phyloP scores from a whole-genome alignment of 305 asterid genomes.

The Solanum hybrid region DNA sequence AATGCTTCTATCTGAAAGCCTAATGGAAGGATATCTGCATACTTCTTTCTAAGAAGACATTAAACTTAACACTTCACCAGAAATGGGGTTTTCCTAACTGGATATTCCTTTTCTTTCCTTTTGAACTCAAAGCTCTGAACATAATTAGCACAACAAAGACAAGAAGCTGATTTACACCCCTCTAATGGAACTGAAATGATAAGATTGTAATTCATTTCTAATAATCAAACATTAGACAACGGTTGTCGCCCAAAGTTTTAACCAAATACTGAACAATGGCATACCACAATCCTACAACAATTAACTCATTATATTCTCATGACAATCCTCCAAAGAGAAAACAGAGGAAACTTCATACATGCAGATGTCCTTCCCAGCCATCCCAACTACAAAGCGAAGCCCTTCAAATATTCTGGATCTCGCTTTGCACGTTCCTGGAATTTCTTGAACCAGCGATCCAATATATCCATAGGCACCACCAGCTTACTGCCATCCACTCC shows the following conservation, averaged over 20 bases:
- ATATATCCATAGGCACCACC: conserved; percentile 83
- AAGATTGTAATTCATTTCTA: neutral
- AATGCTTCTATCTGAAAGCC: neutral
- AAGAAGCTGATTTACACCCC: neutral
- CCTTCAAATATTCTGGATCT: conserved; percentile 79
- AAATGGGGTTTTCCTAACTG: neutral
- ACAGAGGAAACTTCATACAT: neutral
- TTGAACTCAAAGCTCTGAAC: neutral
- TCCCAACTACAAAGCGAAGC: conserved; percentile 50
- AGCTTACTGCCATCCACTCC: conserved; percentile 84
- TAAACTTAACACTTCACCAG: neutral
- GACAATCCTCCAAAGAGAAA: neutral
- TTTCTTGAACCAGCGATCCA: conserved; percentile 95
- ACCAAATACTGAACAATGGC: neutral
- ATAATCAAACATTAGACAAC: neutral
- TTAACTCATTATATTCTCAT: neutral
- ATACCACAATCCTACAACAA: neutral
- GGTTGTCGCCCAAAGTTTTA: neutral
- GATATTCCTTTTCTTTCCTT: neutral
- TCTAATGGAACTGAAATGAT: neutral
- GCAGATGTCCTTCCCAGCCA: neutral
- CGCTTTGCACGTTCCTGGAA: conserved; percentile 86
- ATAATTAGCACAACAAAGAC: neutral
- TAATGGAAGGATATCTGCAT: neutral
- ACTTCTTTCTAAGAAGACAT: neutral